phyloP scores from a whole-genome alignment of 176 grass and related monocot species.

The Metroxylon sagu region DNA sequence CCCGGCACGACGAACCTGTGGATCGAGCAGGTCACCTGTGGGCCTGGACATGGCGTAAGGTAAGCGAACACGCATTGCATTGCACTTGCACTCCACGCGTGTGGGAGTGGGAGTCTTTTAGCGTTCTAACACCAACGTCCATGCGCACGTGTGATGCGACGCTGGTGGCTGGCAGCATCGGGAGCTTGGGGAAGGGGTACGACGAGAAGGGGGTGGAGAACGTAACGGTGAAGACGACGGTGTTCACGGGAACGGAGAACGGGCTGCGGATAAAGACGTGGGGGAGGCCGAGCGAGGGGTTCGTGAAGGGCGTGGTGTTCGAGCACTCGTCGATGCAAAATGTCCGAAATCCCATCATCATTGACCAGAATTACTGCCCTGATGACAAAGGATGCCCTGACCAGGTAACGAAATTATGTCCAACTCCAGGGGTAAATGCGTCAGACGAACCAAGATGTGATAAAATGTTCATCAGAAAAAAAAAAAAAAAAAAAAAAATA shows the following conservation, averaged over 20 bases:
- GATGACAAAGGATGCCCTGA: slow-evolving; percentile 24
- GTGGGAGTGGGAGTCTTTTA: too few relatives aligned
- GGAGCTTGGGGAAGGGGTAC: slow-evolving; percentile 42
- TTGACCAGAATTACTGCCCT: slow-evolving; percentile 88
- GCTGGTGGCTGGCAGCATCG: slow-evolving; percentile 23
- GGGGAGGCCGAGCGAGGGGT: slow-evolving; percentile 41
- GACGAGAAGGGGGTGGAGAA: slow-evolving; percentile 45
- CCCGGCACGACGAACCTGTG: slow-evolving; percentile 65
- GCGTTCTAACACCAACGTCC: too few relatives aligned
- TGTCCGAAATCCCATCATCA: slow-evolving; percentile 83
- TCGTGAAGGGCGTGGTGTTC: slow-evolving; percentile 53
- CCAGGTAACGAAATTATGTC: slow-evolving; percentile 8
- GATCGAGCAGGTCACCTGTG: slow-evolving; percentile 72
- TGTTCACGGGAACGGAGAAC: slow-evolving; percentile 60
- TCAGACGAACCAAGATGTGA: too few relatives aligned
- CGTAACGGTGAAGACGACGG: slow-evolving; percentile 79
- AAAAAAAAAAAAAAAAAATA: too few relatives aligned
- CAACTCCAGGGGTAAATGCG: not conserved
- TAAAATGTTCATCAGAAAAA: too few relatives aligned
- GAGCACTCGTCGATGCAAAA: slow-evolving; percentile 41
- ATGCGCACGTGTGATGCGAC: too few relatives aligned
- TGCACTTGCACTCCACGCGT: too few relatives aligned
- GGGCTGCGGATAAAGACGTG: slow-evolving; percentile 84
- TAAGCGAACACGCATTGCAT: not conserved
- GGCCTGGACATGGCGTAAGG: slow-evolving; percentile 92